phyloP scores from a whole-genome alignment of 2,329 filamentous ascomycete species.

The Pseudogymnoascus sp. region DNA sequence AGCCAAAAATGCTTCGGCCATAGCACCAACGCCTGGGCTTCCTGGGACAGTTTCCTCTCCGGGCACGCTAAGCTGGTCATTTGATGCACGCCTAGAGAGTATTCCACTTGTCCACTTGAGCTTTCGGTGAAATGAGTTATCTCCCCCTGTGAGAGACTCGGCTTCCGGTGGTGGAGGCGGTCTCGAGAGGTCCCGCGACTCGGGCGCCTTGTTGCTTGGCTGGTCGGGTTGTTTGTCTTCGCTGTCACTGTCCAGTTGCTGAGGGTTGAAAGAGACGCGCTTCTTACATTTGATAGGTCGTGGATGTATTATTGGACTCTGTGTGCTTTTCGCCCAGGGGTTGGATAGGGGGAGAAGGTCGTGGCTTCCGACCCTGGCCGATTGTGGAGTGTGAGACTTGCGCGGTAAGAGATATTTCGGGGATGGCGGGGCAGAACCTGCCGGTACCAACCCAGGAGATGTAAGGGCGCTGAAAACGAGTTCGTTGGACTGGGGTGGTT shows the following conservation, averaged over 20 bases:
- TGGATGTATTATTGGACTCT: not conserved
- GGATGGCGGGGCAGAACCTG: not conserved
- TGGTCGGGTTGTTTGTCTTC: not conserved
- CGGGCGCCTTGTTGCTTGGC: not conserved
- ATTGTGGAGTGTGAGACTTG: not conserved
- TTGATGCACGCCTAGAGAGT: not conserved
- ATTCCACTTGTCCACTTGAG: not conserved
- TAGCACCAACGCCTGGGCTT: constrained; percentile 30
- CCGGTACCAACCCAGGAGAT: not conserved
- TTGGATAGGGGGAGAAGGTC: not conserved
- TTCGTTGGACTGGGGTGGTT: not conserved
- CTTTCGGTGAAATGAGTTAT: not conserved
- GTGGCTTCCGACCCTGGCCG: not conserved
- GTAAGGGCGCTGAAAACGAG: not conserved
- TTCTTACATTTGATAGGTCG: constrained; percentile 17
- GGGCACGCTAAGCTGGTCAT: not conserved
- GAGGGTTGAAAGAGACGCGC: constrained; percentile 24
- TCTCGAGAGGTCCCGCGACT: not conserved
- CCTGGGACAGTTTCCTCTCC: not conserved
- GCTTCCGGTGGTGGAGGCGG: constrained; percentile 4
- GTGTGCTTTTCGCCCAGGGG: not conserved
- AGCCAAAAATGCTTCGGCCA: constrained; percentile 41
- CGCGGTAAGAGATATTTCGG: not conserved
- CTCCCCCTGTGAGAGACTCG: not conserved
- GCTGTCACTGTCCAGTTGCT: constrained; percentile 1